Evolutionary conservation across 306 rosid species (phyloP).

Genomic region (Quercus alba): DNA sequence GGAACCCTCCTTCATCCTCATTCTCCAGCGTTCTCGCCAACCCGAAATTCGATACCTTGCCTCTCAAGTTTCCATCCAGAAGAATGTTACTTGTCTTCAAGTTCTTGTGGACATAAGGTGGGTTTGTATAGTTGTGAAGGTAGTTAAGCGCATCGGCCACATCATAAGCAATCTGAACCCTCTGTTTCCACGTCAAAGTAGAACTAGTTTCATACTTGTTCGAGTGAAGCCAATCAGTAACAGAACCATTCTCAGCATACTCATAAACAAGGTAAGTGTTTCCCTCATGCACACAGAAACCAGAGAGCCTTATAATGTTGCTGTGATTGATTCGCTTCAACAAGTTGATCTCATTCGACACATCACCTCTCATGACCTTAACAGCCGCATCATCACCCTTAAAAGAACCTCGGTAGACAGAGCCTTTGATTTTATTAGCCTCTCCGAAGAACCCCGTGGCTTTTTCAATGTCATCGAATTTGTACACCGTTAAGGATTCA

Average conservation of each 20-base stretch:
- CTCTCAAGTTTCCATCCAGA: conserved; percentile 51
- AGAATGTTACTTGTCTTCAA: conserved; percentile 61
- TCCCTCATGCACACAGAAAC: conserved; percentile 61
- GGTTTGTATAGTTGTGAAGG: conserved; percentile 61
- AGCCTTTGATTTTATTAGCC: conserved; percentile 47
- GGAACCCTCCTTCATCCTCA: conserved; percentile 36
- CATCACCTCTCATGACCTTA: conserved; percentile 64
- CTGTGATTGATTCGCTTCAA: conserved; percentile 65
- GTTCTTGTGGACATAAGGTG: conserved; percentile 64
- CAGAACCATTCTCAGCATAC: conserved; percentile 58
- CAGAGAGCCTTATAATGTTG: conserved; percentile 69
- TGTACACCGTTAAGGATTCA: conserved; percentile 56
- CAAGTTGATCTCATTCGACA: conserved; percentile 57
- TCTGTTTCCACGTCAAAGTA: conserved; percentile 53
- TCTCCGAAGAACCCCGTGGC: conserved; percentile 53
- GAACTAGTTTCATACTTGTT: not conserved
- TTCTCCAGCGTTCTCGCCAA: conserved; percentile 49
- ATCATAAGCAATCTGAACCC: conserved; percentile 71
- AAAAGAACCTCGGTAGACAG: conserved; percentile 57
- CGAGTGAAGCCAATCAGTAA: conserved; percentile 44
- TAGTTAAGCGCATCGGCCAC: conserved; percentile 68
- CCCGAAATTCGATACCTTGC: conserved; percentile 62
- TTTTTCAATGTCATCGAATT: conserved; percentile 39
- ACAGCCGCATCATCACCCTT: conserved; percentile 76
- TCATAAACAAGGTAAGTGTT: conserved; percentile 70